Conservation (phyloP, 805 yeast species). For the Spathaspora gorwiae region DNA sequence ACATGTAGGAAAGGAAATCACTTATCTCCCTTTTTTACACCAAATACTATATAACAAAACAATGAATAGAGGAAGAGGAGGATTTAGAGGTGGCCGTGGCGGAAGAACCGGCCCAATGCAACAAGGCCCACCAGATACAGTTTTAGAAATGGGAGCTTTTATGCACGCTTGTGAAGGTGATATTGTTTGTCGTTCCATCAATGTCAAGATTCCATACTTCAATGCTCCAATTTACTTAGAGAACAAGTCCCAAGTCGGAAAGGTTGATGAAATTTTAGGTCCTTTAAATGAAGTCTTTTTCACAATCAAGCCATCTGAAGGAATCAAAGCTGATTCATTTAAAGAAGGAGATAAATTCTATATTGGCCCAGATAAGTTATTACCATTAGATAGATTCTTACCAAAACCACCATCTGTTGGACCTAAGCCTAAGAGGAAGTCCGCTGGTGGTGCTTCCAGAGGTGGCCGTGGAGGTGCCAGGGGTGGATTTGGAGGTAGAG, state of each 20-base stretch:
- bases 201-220: conserved; percentile 93
- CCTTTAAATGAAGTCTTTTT: conserved; percentile 97
- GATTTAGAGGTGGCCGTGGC: conserved; percentile 63
- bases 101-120: conserved; percentile 71
- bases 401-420: conserved; percentile 92
- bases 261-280: conserved; percentile 96
- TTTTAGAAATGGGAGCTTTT: conserved; percentile 91
- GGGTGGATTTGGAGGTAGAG: conserved; percentile 36
- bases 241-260: conserved; percentile 93
- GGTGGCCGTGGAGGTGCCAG: conserved; percentile 37
- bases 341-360: conserved; percentile 93
- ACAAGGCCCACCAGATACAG: conserved; percentile 92
- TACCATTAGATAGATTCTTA: conserved; percentile 93
- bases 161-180: conserved; percentile 94
- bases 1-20: too few relatives aligned
- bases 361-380: conserved; percentile 91
- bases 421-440: conserved; percentile 73
- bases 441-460: conserved; percentile 52
- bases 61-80: conserved; percentile 73
- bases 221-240: conserved; percentile 97
- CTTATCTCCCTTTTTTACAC: too few relatives aligned
- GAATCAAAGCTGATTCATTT: conserved; percentile 90
- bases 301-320: conserved; percentile 94
- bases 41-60: not conserved
- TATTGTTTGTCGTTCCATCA: conserved; percentile 91